Conservation (phyloP, 2,329 filamentous ascomycete genomes). For the Fusarium papillatum region DNA sequence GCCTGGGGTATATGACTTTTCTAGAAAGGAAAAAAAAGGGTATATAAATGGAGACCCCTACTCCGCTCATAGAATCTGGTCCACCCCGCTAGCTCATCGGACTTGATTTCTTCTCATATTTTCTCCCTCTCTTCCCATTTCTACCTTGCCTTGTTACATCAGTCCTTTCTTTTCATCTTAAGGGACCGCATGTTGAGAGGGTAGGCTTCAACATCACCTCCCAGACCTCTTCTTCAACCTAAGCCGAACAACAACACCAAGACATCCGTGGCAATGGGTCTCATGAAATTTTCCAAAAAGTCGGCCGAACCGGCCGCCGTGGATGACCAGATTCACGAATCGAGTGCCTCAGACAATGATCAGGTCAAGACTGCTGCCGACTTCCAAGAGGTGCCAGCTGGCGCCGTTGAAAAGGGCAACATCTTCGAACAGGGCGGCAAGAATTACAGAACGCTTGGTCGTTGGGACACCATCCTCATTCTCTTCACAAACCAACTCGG, state of each 20-base stretch:
- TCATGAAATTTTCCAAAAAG: conserved; percentile 34
- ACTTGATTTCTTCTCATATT: conserved; percentile 13
- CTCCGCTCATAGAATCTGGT: conserved; percentile 31
- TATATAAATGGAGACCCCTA: conserved; percentile 35
- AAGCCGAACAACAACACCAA: not conserved
- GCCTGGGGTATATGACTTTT: conserved; percentile 24
- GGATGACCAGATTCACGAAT: conserved; percentile 12
- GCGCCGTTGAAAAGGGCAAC: conserved; percentile 33
- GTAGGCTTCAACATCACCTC: not conserved
- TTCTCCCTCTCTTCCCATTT: not conserved
- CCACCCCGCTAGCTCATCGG: conserved; percentile 8
- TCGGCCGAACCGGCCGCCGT: conserved; percentile 3
- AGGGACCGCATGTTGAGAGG: not conserved
- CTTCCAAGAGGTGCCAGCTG: conserved; percentile 34
- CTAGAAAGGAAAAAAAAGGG: conserved; percentile 15
- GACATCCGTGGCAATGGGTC: conserved; percentile 14
- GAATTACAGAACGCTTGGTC: conserved; percentile 42
- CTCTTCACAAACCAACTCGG: conserved; percentile 47
- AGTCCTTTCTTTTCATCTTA: not conserved
- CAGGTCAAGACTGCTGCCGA: conserved; percentile 25
- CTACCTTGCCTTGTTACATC: not conserved
- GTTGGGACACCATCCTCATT: conserved; percentile 42
- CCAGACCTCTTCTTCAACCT: not conserved
- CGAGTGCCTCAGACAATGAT: conserved; percentile 29
- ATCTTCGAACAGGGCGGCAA: conserved; percentile 44